A percentile compares a stretch with the other conserved stretches of the same genome.
These are phyloP conservation scores for Carpinus fangiana DNA, from an alignment of 306 rosid species.

Conservation along the genomic window DNA sequence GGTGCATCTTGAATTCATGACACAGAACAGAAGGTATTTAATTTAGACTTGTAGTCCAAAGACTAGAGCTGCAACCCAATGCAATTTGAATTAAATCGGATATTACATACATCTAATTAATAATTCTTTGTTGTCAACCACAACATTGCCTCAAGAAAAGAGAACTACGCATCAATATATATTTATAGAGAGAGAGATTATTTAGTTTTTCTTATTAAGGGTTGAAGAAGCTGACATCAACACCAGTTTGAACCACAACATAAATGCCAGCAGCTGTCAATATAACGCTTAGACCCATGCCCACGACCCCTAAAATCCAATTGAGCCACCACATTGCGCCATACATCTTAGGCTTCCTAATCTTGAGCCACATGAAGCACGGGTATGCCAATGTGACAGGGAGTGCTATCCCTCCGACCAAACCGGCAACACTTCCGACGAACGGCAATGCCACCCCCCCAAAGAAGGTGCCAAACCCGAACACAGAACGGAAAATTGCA, in stretches of 20 bases:
- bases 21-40: too few relatives aligned
- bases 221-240: constrained; percentile 61
- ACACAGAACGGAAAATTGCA: constrained; percentile 25
- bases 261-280: constrained; percentile 55
- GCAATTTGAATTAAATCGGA: background rate
- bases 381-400: constrained; percentile 52
- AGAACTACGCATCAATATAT: background rate
- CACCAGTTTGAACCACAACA: constrained; percentile 63
- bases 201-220: constrained; percentile 40
- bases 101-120: background rate
- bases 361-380: constrained; percentile 47
- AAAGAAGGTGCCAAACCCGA: constrained; percentile 39
- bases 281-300: constrained; percentile 51
- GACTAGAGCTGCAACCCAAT: too few relatives aligned
- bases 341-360: constrained; percentile 39
- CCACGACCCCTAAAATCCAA: constrained; percentile 62
- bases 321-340: constrained; percentile 55
- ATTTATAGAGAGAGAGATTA: too few relatives aligned
- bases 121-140: background rate
- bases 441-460: constrained; percentile 49
- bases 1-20: background rate
- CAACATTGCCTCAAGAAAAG: background rate
- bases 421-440: constrained; percentile 46
- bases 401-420: constrained; percentile 48
- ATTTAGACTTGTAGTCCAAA: too few relatives aligned